A percentile compares a stretch with the other conserved stretches of the same genome.
Conservation (phyloP, 345 rosid species). For the Citrus glauca region DNA sequence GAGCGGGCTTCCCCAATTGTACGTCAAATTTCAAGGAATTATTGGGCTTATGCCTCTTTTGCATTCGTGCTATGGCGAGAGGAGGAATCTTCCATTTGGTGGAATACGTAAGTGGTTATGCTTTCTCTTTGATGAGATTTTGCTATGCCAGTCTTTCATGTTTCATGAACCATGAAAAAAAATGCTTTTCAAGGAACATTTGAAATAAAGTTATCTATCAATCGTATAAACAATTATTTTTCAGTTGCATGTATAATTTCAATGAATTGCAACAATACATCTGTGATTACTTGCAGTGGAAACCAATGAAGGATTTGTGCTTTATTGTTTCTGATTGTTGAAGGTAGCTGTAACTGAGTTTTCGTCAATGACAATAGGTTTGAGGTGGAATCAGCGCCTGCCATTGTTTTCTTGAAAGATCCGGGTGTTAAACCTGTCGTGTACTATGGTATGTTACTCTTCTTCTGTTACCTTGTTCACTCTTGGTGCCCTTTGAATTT, state of each 20-base stretch:
- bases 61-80: constrained; percentile 81
- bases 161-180: background rate
- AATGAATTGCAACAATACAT: background rate
- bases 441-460: constrained; percentile 59
- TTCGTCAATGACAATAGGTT: constrained; percentile 49
- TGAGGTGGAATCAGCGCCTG: constrained; percentile 95
- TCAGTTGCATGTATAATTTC: background rate
- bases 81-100: constrained; percentile 92
- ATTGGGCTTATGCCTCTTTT: constrained; percentile 73
- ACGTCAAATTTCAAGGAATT: constrained; percentile 73
- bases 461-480: constrained; percentile 12
- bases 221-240: background rate
- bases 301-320: background rate
- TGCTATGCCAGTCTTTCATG: background rate
- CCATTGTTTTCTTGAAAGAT: constrained; percentile 79
- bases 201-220: background rate
- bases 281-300: background rate
- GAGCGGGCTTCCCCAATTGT: constrained; percentile 82
- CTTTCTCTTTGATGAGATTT: constrained; percentile 10
- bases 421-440: constrained; percentile 85
- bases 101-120: constrained; percentile 68
- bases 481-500: background rate
- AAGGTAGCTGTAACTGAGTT: constrained; percentile 16
- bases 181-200: background rate
- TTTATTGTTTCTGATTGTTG: background rate